Base-by-base conservation (phyloP, 2,329 filamentous ascomycete species). In the Pyricularia grisea region DNA sequence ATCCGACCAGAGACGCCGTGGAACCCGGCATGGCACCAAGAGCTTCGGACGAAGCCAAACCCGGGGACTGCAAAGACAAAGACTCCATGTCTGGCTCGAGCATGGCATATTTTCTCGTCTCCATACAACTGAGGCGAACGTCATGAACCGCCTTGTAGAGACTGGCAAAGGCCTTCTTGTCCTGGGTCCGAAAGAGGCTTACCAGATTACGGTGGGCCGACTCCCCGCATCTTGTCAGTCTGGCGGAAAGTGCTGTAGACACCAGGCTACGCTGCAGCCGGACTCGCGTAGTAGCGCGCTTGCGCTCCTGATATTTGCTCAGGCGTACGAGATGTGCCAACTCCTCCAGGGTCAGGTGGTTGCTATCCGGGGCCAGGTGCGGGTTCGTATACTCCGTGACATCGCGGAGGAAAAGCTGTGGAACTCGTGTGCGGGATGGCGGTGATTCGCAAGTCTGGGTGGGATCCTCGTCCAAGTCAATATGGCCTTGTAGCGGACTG, bases 251-350 rank as follows among this genome's bases (percentile, higher is more conserved):
- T 58, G 91, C 91, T 63, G 90, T 92, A 25, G 90, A 91, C 68
- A 94, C 87, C 71, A 94, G 82, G 75, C 87, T 91, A 75, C 90
- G 85, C 77, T 93, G 90, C 68, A 95, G 84, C 69, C 91, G 89
- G 72, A 91, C 83, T 73, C 92, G 86, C 65, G 89, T 91, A 76
- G 90, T 89, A 72, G 86, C 84, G 79, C 91, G 88, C 83, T 92
- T 91, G 82, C 90, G 90, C 83, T 92, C 90, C 79, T 94, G 92
- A 77, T 93, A 93, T 75, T 89, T 91, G 76, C 91, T 91, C 71
- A 93, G 82, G 71, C 91, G 88, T 72, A 93, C 90, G 74, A 94
- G 80, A 77, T 93, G 91, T 67, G 91, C 91, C 73, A 94, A 86
- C 78, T 94, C 91, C 75, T 92, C 88, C 71, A 94, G 82, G 17